phyloP scores from a whole-genome alignment of 2,329 filamentous ascomycete species.

The Amylocarpus encephaloides region DNA sequence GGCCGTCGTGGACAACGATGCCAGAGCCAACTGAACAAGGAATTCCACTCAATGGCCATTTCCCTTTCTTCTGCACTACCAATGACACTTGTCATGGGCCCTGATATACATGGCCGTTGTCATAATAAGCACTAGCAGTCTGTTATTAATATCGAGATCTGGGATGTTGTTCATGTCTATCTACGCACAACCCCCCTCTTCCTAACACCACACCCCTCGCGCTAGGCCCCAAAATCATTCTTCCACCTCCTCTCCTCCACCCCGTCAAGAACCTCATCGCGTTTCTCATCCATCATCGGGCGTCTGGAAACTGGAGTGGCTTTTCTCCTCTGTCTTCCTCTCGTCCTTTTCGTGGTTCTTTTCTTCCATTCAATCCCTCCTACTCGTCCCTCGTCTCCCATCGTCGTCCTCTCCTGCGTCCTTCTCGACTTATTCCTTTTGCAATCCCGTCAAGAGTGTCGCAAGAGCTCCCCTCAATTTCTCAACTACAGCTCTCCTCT shows the following conservation, averaged over 20 bases:
- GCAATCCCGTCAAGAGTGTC: constrained; percentile 4
- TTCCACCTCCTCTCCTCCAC: constrained; percentile 10
- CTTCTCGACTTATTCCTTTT: not conserved
- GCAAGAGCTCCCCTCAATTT: constrained; percentile 18
- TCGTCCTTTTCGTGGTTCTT: constrained; percentile 27
- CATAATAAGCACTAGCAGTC: too few relatives aligned
- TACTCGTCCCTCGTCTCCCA: constrained; percentile 17
- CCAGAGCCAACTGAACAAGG: too few relatives aligned
- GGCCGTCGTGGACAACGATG: too few relatives aligned
- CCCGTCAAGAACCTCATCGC: constrained; percentile 13
- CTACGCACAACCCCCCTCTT: too few relatives aligned
- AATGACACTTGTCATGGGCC: too few relatives aligned
- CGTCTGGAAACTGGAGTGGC: constrained; percentile 30
- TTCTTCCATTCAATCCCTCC: constrained; percentile 25
- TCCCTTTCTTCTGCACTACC: too few relatives aligned
- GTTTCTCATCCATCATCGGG: constrained; percentile 24
- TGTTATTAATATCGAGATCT: too few relatives aligned
- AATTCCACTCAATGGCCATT: too few relatives aligned
- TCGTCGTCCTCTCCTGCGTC: constrained; percentile 2
- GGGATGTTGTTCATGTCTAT: too few relatives aligned
- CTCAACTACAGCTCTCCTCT: constrained; percentile 17
- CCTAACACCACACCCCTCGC: too few relatives aligned
- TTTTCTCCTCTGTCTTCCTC: constrained; percentile 31
- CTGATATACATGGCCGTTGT: too few relatives aligned
- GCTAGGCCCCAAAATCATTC: too few relatives aligned